Percentiles rank a stretch among this genome's conserved stretches.
phyloP scores from a whole-genome alignment of 371 early-diverging fungal species.

The Capniomyces stellatus region DNA sequence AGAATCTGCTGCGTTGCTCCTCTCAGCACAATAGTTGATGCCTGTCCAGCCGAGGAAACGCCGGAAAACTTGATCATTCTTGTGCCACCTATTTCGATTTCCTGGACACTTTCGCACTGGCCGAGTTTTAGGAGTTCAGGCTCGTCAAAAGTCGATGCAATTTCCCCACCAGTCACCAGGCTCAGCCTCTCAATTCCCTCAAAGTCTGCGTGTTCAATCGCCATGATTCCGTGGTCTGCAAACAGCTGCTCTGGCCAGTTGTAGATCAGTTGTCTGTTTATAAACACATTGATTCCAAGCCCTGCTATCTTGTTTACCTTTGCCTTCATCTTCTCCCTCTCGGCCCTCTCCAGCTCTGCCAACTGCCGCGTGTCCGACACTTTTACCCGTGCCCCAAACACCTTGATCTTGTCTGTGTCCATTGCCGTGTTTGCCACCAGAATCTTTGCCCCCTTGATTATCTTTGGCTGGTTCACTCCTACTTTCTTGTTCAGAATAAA shows the following conservation, averaged over 20 bases:
- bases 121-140: conserved; percentile 91
- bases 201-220: conserved; percentile 99
- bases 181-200: conserved; percentile 98
- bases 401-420: conserved; percentile 99
- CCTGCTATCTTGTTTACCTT: conserved; percentile 98
- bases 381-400: conserved; percentile 95
- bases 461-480: conserved; percentile 91
- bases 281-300: conserved; percentile 96
- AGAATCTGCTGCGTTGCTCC: conserved; percentile 95
- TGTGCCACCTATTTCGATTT: conserved; percentile 95
- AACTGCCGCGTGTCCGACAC: conserved; percentile 96
- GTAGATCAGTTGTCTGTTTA: conserved; percentile 99
- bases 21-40: conserved; percentile 95
- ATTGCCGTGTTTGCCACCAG: conserved; percentile 98
- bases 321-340: conserved; percentile 94
- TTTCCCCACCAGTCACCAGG: conserved; percentile 93
- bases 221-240: conserved; percentile 86
- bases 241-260: conserved; percentile 99
- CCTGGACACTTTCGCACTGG: conserved; percentile 90
- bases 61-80: conserved; percentile 94
- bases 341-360: conserved; percentile 96
- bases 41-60: conserved; percentile 69
- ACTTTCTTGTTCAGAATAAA: conserved; percentile 98
- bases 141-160: conserved; percentile 97
- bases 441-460: conserved; percentile 90